phyloP scores from a whole-genome alignment of 495 filamentous ascomycete genomes.

The Tuber magnatum region DNA sequence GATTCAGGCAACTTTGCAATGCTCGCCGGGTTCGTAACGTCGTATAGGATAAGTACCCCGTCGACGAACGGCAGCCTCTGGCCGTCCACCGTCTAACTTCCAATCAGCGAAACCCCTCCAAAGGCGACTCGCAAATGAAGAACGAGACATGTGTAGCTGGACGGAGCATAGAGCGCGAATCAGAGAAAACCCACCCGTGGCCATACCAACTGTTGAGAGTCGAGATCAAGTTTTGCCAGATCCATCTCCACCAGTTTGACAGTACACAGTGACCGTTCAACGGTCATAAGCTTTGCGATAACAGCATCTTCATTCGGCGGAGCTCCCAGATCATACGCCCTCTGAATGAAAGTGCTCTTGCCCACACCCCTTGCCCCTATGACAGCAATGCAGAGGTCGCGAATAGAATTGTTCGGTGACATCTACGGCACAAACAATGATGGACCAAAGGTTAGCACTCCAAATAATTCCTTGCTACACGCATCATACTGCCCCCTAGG shows the following conservation, averaged over 20 bases:
- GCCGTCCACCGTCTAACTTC: slow-evolving; percentile 45
- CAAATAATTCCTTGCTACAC: background rate
- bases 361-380: slow-evolving; percentile 74
- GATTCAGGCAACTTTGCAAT: slow-evolving; percentile 60
- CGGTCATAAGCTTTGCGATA: slow-evolving; percentile 61
- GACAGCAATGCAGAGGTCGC: slow-evolving; percentile 69
- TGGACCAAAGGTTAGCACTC: slow-evolving; percentile 25
- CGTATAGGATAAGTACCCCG: slow-evolving; percentile 76
- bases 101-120: slow-evolving; percentile 30
- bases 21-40: slow-evolving; percentile 68
- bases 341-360: slow-evolving; percentile 84
- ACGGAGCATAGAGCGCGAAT: slow-evolving; percentile 13
- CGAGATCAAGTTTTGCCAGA: slow-evolving; percentile 59
- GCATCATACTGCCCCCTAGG: background rate
- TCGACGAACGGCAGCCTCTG: slow-evolving; percentile 65
- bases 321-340: slow-evolving; percentile 61
- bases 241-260: slow-evolving; percentile 76
- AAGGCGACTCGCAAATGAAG: slow-evolving; percentile 5
- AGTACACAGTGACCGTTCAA: slow-evolving; percentile 68
- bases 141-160: background rate
- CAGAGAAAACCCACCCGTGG: slow-evolving; percentile 53
- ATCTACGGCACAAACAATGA: slow-evolving; percentile 26
- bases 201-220: slow-evolving; percentile 67
- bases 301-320: slow-evolving; percentile 51
- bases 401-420: slow-evolving; percentile 34